These are phyloP conservation scores for Avena insularis DNA, from an alignment of 176 grass and related monocot genomes.

Conservation along the genomic window DNA sequence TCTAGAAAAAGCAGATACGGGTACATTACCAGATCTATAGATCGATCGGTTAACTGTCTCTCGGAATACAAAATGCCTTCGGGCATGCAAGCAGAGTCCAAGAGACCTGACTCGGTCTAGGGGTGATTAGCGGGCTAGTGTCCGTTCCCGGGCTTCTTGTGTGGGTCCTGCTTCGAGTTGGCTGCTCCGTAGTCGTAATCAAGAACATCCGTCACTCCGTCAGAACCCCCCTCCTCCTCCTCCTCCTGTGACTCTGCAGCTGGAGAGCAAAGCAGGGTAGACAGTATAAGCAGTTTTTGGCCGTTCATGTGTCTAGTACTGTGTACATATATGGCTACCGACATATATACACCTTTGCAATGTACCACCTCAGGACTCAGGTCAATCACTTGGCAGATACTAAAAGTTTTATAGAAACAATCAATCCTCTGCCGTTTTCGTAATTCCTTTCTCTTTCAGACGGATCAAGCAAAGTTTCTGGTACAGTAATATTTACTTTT, in stretches of 20 bases:
- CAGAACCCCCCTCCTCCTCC: slow-evolving; percentile 37
- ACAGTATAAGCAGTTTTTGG: background rate
- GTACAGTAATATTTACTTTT: no score
- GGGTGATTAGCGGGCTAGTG: background rate
- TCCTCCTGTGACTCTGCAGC: slow-evolving; percentile 46
- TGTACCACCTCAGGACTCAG: no score
- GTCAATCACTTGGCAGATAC: no score
- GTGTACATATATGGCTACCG: no score
- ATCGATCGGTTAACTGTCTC: background rate
- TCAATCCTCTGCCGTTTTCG: no score
- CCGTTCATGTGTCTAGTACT: no score
- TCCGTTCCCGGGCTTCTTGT: slow-evolving; percentile 58
- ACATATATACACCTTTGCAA: no score
- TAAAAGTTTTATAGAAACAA: no score
- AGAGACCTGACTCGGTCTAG: background rate
- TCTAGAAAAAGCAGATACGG: background rate
- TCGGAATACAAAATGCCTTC: background rate
- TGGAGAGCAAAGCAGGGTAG: no score
- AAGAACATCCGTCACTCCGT: slow-evolving; percentile 57
- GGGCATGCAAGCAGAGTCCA: background rate
- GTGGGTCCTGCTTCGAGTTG: slow-evolving; percentile 75
- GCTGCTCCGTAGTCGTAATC: slow-evolving; percentile 81
- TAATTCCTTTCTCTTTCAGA: no score
- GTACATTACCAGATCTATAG: no score
- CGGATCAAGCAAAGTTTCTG: no score